A percentile compares a stretch with the other conserved stretches of the same genome.
Conservation (phyloP, 768 basidiomycete genomes). For the Cyclocybe cylindracea region DNA sequence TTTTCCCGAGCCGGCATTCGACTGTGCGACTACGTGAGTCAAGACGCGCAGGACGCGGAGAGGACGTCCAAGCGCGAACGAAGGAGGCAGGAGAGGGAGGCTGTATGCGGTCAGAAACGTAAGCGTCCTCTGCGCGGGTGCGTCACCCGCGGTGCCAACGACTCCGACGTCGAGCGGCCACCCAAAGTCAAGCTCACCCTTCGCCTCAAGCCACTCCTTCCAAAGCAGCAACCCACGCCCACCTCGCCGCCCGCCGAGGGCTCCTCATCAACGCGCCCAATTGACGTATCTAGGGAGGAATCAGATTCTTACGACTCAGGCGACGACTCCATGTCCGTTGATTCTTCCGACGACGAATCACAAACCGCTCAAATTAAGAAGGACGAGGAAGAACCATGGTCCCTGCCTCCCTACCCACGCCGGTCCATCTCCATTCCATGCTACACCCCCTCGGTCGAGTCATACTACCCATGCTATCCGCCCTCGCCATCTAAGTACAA, state of each 20-base stretch:
- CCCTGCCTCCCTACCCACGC: slow-evolving; percentile 57
- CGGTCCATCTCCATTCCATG: slow-evolving; percentile 57
- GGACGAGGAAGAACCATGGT: slow-evolving; percentile 45
- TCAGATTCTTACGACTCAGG: slow-evolving; percentile 32
- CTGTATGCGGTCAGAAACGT: slow-evolving; percentile 41
- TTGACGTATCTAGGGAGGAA: slow-evolving; percentile 44
- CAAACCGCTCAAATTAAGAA: slow-evolving; percentile 16
- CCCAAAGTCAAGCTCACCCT: slow-evolving; percentile 74
- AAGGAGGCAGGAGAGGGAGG: slow-evolving; percentile 23
- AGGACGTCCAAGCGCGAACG: slow-evolving; percentile 36
- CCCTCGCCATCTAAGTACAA: slow-evolving; percentile 21
- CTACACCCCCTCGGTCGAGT: slow-evolving; percentile 50
- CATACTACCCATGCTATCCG: slow-evolving; percentile 29
- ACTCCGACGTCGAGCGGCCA: slow-evolving; percentile 45
- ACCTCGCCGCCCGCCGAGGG: slow-evolving; percentile 20
- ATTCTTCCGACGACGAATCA: slow-evolving; percentile 40
- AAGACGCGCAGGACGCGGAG: slow-evolving; percentile 1
- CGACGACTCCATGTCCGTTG: slow-evolving; percentile 45
- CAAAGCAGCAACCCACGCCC: slow-evolving; percentile 4
- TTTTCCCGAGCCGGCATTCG: slow-evolving; percentile 75
- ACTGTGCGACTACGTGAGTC: slow-evolving; percentile 60
- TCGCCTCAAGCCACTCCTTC: slow-evolving; percentile 54
- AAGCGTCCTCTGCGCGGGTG: slow-evolving; percentile 43
- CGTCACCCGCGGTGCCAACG: slow-evolving; percentile 29
- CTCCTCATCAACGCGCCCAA: slow-evolving; percentile 27